Evolutionary conservation across 768 basidiomycete species (phyloP).

Genomic region (Panellus pusillus): DNA sequence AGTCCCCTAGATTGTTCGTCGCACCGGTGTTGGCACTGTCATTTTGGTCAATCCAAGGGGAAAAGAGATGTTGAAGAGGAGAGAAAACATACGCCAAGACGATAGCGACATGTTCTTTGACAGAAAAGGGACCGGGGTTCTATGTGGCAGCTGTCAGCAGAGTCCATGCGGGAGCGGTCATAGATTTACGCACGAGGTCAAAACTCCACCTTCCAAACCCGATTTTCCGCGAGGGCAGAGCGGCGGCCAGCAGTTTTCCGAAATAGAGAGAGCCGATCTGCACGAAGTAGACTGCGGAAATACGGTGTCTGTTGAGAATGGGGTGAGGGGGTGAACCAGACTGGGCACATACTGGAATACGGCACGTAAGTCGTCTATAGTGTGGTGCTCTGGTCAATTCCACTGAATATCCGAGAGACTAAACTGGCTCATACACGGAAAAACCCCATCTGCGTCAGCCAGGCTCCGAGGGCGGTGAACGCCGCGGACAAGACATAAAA

Average conservation of each 20-base stretch:
- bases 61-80: neutral
- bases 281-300: conserved; percentile 24
- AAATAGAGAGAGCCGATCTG: conserved; percentile 25
- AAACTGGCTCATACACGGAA: conserved; percentile 18
- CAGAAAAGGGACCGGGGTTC: conserved; percentile 25
- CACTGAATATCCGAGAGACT: neutral
- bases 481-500: conserved; percentile 24
- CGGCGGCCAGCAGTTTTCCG: conserved; percentile 23
- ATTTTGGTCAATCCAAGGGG: neutral
- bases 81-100: conserved; percentile 22
- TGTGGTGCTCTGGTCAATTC: too few relatives aligned
- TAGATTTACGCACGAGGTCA: conserved; percentile 9
- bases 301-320: too few relatives aligned
- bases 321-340: neutral
- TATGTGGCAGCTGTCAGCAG: neutral
- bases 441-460: conserved; percentile 28
- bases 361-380: conserved; percentile 27
- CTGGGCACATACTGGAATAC: conserved; percentile 21
- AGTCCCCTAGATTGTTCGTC: conserved; percentile 26
- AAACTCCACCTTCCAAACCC: conserved; percentile 22
- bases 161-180: neutral
- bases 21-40: conserved; percentile 26
- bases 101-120: conserved; percentile 30
- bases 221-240: conserved; percentile 21
- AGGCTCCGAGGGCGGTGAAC: conserved; percentile 28